Base-by-base conservation (phyloP, 164 flowering plant genomes). In the Annona cherimola region DNA sequence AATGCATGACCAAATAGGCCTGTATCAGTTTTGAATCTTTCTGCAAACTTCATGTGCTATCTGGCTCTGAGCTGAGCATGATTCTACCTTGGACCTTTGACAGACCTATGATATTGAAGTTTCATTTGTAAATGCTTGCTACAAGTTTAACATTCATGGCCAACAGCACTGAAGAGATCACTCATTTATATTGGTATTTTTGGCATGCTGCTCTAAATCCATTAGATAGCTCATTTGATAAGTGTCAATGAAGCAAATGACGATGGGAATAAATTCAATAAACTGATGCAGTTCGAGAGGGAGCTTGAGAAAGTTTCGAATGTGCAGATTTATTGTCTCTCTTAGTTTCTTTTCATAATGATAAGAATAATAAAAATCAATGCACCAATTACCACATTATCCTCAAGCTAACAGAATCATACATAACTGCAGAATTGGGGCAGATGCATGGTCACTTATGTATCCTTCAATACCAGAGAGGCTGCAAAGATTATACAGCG, bases 361-460 rank as follows among this genome's bases (percentile, higher is more conserved):
- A 57, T 55, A 14, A 8, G n/a, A 61, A 14, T n/a, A n/a, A n/a
- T n/a, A n/a, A n/a, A n/a, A n/a, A n/a, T n/a, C n/a, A 63, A 41
- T 3, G 12, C 12, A 40, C 44, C 67, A 63, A 63, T 63, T n/a
- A 41, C 2, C 57, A 50, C 2, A 16, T 40, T 14, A 63, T 61
- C 39, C 9, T 11, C 41, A 39, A 63, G 44, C 14, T 42, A 63
- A 43, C 8, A 2, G 35, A 44, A 39, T 63, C 50, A 74, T 50
- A 50, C 57, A 8, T 50, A 60, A 66, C 75, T 75, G 65, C 89
- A 92, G 97, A 80, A 76, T 80, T 69, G 99, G 99, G 76, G 77
- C 98, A 66, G 90, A 90, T 86, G 98, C 97, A 57, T 95, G 99
- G 99, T 90, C 96, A 64, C 96, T 95, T 46, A 82, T 92, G 87